Evolutionary conservation across 164 flowering plant species (phyloP), one percentile per base, ranked within the genome.

Genomic region (Nelumbo lutea): DNA sequence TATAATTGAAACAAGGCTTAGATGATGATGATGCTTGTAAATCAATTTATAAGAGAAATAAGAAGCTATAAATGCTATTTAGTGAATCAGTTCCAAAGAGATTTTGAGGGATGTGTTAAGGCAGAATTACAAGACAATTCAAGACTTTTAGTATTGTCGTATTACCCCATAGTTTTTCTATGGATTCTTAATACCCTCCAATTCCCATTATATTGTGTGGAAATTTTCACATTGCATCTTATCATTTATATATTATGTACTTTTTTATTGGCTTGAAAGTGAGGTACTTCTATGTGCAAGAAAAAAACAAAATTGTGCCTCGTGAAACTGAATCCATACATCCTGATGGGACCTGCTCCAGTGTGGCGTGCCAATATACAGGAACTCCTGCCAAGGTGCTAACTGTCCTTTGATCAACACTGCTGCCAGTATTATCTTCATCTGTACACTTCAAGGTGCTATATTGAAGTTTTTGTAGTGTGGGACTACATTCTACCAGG

Each of bases 331-430:
- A 61, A 9, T 51, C 52, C 88, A 71, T 88, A 96, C 99, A 62
- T 88, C 98, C 98, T 9, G 87, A 76, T 63, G 99, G 96, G 83
- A 96, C 90, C 75, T 90, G 85, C 78, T 92, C 99, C 75, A 93
- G 70, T 57, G 86, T 62, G 60, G 96, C 79, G 83, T 96, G 97
- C 98, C 98, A 96, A 48, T 93, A 86, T 48, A 96, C 88, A 70
- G 93, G 87, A 48, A 80, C 81, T 72, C 90, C 88, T 64, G 87
- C 77, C 68, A 93, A 70, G 14, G 70, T 60, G 80, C 93, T 93
- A 7, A 84, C 70, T 62, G 78, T 72, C 68, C 76, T 76, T 55
- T 73, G 78, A 47, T 79, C 86, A 42, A 41, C 76, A 70, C 59
- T 65, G 46, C 72, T 69, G 58, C 67, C 70, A 43, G 61, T 5